Percentiles rank a stretch among this genome's conserved stretches.
Conservation (phyloP, 768 basidiomycete genomes). For the Leucocoprinus sp. region DNA sequence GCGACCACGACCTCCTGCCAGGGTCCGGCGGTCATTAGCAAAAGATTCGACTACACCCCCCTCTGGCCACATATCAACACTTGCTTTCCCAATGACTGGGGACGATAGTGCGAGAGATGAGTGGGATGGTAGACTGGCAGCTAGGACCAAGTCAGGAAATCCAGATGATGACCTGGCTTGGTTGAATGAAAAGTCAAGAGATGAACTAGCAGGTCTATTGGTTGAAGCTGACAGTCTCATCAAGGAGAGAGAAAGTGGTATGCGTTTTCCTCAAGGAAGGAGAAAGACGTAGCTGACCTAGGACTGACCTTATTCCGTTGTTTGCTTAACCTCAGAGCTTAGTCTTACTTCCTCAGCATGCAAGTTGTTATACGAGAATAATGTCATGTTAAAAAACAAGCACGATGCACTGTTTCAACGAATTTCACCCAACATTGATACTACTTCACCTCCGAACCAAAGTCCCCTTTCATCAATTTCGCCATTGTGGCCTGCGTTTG, state of each 20-base stretch:
- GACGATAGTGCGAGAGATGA: background rate
- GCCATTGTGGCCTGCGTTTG: background rate
- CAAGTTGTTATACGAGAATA: slow-evolving; percentile 64
- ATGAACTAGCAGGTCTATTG: slow-evolving; percentile 63
- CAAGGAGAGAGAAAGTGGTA: slow-evolving; percentile 69
- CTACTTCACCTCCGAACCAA: slow-evolving; percentile 29
- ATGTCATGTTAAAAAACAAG: slow-evolving; percentile 57
- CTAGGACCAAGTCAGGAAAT: background rate
- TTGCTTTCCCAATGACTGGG: slow-evolving; percentile 21
- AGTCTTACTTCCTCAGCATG: slow-evolving; percentile 58
- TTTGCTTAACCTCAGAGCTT: slow-evolving; percentile 38
- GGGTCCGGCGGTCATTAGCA: slow-evolving; percentile 43
- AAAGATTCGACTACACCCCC: slow-evolving; percentile 36
- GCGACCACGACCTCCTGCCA: slow-evolving; percentile 64
- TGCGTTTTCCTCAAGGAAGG: slow-evolving; percentile 17
- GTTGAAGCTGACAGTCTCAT: slow-evolving; percentile 69
- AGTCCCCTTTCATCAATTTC: slow-evolving; percentile 17
- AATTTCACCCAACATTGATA: slow-evolving; percentile 24
- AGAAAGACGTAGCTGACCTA: background rate
- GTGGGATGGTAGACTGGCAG: slow-evolving; percentile 14
- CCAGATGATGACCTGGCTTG: slow-evolving; percentile 24
- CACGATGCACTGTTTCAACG: slow-evolving; percentile 67
- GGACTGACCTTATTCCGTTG: slow-evolving; percentile 8
- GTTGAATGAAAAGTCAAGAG: slow-evolving; percentile 60
- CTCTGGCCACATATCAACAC: slow-evolving; percentile 44